Percentiles rank a stretch among this genome's conserved stretches.
Evolutionary conservation across 2,329 filamentous ascomycete genomes (phyloP).

Genomic region (Chrysoporthe puriensis): DNA sequence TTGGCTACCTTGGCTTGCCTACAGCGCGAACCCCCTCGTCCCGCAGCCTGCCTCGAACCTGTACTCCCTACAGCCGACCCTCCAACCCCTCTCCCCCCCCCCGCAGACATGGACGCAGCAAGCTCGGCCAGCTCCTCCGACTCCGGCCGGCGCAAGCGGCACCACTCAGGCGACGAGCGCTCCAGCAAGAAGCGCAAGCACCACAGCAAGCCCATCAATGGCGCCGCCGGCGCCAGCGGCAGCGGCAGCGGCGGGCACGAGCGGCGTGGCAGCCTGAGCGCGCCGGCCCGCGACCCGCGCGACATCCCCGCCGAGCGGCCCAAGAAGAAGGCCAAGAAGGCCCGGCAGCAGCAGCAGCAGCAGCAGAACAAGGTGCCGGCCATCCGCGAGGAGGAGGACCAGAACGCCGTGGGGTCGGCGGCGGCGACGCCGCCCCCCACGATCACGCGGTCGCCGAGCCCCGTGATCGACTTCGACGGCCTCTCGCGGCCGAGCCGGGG

Average conservation of each 20-base stretch:
- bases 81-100: too few relatives aligned
- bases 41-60: background rate
- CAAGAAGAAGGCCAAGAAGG: slow-evolving; percentile 32
- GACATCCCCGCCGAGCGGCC: slow-evolving; percentile 55
- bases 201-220: slow-evolving; percentile 30
- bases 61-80: background rate
- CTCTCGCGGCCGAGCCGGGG: slow-evolving; percentile 64
- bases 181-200: slow-evolving; percentile 32
- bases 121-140: slow-evolving; percentile 25
- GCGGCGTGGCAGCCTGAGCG: slow-evolving; percentile 59
- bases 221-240: slow-evolving; percentile 29
- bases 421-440: slow-evolving; percentile 29
- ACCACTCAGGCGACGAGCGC: slow-evolving; percentile 20
- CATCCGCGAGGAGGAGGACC: slow-evolving; percentile 29
- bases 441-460: slow-evolving; percentile 52
- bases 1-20: background rate
- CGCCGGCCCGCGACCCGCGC: slow-evolving; percentile 63
- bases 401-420: slow-evolving; percentile 26
- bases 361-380: slow-evolving; percentile 16
- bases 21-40: background rate
- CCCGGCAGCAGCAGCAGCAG: slow-evolving; percentile 11
- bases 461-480: slow-evolving; percentile 65
- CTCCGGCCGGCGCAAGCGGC: slow-evolving; percentile 22
- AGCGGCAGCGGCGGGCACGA: slow-evolving; percentile 29
- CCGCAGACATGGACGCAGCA: slow-evolving; percentile 25